Evolutionary conservation across 495 filamentous ascomycete genomes (phyloP).

Genomic region (Rusavskia elegans): DNA sequence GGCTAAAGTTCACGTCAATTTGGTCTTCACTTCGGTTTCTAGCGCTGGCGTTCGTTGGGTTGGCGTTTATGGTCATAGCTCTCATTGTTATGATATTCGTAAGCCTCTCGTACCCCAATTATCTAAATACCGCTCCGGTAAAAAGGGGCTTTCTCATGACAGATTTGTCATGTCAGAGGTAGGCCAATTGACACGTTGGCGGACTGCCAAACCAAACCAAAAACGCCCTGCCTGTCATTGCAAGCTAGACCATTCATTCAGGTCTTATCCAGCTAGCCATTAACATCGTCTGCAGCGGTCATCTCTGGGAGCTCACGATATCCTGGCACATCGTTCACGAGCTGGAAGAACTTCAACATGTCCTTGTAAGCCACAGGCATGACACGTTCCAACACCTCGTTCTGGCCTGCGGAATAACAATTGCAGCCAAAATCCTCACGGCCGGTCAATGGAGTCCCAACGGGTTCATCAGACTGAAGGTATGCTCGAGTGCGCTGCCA

Average conservation of each 20-base stretch:
- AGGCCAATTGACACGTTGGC: too few species aligned
- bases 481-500: slow-evolving; percentile 45
- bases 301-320: slow-evolving; percentile 14
- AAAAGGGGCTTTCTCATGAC: too few species aligned
- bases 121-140: too few species aligned
- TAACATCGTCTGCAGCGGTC: neutral
- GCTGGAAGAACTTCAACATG: slow-evolving; percentile 27
- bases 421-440: slow-evolving; percentile 26
- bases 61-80: too few species aligned
- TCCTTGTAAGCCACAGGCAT: slow-evolving; percentile 21
- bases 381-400: slow-evolving; percentile 24
- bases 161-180: too few species aligned
- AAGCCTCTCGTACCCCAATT: too few species aligned
- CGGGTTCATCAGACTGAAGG: slow-evolving; percentile 28
- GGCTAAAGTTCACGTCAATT: neutral
- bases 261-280: too few species aligned
- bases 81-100: too few species aligned
- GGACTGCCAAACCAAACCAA: too few species aligned
- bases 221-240: too few species aligned
- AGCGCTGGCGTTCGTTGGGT: too few species aligned
- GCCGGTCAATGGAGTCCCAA: slow-evolving; percentile 32
- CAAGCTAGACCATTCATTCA: too few species aligned
- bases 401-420: slow-evolving; percentile 30
- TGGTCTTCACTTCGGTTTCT: neutral
- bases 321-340: slow-evolving; percentile 17